Percentiles rank a stretch among this genome's conserved stretches.
Evolutionary conservation across 768 basidiomycete genomes (phyloP).

Genomic region (Lentinula guzmanii): DNA sequence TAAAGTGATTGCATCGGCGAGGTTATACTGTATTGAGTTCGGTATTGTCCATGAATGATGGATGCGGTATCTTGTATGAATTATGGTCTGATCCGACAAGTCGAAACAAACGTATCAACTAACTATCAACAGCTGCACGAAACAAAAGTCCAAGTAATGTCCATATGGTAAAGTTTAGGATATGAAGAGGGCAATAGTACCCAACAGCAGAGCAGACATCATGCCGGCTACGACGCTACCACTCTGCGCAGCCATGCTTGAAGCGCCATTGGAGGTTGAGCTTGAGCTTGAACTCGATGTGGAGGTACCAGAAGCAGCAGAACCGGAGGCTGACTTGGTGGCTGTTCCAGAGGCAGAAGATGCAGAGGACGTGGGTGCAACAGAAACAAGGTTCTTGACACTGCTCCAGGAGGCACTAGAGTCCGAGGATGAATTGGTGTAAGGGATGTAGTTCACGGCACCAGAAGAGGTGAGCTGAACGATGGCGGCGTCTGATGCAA

Average conservation of each 20-base stretch:
- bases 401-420: conserved; percentile 11
- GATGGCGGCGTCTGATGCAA: conserved; percentile 52
- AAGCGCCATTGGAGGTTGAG: neutral
- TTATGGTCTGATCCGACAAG: neutral
- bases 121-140: neutral
- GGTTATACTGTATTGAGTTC: no score
- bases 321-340: neutral
- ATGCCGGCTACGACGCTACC: neutral
- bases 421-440: conserved; percentile 18
- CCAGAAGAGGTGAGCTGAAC: conserved; percentile 65
- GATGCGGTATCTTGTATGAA: neutral
- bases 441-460: conserved; percentile 23
- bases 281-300: neutral
- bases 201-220: neutral
- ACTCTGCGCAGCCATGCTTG: neutral
- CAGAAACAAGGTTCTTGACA: conserved; percentile 3
- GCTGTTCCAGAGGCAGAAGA: neutral
- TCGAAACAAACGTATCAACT: neutral
- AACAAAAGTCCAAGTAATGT: neutral
- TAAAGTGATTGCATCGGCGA: no score
- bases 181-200: neutral
- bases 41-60: no score
- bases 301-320: neutral
- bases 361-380: conserved; percentile 6
- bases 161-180: neutral